Conservation (phyloP, 1,284 basidiomycete species). For the Irpex rosettiformis region DNA sequence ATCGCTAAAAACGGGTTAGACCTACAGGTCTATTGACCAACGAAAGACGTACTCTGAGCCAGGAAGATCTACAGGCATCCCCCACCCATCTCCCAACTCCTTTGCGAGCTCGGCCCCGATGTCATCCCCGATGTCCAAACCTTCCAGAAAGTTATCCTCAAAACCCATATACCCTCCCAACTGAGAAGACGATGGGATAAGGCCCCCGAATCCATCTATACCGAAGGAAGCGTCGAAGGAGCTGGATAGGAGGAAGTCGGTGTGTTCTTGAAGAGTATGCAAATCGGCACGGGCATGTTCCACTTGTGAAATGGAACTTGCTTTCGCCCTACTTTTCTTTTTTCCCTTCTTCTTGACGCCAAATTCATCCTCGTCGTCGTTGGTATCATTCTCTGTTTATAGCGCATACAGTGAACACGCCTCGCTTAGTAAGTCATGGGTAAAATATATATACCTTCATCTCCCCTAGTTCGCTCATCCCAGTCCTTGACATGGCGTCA, state of each 20-base stretch:
- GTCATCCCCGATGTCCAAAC: conserved; percentile 51
- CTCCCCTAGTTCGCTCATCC: conserved; percentile 40
- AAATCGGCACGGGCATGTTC: conserved; percentile 48
- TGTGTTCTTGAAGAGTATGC: conserved; percentile 67
- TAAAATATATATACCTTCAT: conserved; percentile 1
- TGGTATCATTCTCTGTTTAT: conserved; percentile 25
- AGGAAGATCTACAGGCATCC: conserved; percentile 17
- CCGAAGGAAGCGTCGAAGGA: conserved; percentile 62
- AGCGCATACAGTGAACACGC: no score
- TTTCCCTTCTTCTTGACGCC: conserved; percentile 36
- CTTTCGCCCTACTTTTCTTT: conserved; percentile 28
- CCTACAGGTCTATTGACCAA: no score
- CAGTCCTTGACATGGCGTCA: conserved; percentile 45
- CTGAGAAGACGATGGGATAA: conserved; percentile 56
- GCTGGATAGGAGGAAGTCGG: conserved; percentile 60
- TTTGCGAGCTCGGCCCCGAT: conserved; percentile 67
- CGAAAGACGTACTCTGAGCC: neutral
- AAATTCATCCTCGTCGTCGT: conserved; percentile 47
- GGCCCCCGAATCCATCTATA: conserved; percentile 31
- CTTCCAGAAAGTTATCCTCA: conserved; percentile 56
- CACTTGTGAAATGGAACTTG: conserved; percentile 22
- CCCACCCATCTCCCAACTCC: conserved; percentile 73
- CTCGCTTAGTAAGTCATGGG: neutral
- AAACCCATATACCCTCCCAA: conserved; percentile 45
- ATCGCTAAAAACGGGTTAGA: neutral